A percentile compares a stretch with the other conserved stretches of the same genome.
These are phyloP conservation scores for Lachnellula suecica DNA, from an alignment of 2,329 filamentous ascomycete genomes.

Conservation along the genomic window DNA sequence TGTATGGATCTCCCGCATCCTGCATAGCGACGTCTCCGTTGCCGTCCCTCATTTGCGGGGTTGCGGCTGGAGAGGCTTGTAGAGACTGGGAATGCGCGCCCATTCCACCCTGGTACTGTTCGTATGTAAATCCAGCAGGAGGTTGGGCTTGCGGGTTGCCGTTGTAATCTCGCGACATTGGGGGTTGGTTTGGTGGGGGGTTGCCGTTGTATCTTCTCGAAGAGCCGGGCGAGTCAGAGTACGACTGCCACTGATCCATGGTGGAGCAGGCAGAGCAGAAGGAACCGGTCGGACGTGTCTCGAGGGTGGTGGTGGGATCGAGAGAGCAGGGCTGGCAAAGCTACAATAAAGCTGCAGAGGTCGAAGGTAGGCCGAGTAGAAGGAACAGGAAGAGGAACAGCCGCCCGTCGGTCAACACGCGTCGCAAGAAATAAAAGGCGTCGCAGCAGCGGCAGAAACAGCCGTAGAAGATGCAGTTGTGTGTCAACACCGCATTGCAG, in stretches of 20 bases:
- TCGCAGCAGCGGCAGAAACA: conserved; percentile 27
- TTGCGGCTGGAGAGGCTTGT: conserved; percentile 56
- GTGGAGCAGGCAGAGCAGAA: conserved; percentile 22
- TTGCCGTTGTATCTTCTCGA: conserved; percentile 64
- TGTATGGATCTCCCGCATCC: conserved; percentile 80
- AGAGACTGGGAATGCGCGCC: conserved; percentile 49
- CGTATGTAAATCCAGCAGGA: conserved; percentile 64
- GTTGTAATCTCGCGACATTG: conserved; percentile 47
- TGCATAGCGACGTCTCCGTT: conserved; percentile 84
- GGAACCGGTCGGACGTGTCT: background rate
- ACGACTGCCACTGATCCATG: conserved; percentile 64
- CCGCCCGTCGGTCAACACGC: no score
- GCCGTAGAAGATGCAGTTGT: conserved; percentile 23
- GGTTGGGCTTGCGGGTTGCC: conserved; percentile 32
- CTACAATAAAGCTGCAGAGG: conserved; percentile 2
- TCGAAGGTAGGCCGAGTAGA: background rate
- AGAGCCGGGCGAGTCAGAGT: conserved; percentile 62
- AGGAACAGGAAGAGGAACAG: background rate
- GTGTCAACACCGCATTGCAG: conserved; percentile 32
- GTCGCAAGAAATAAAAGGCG: conserved; percentile 25
- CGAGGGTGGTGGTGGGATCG: background rate
- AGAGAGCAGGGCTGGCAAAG: conserved; percentile 4
- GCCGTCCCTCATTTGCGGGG: conserved; percentile 64
- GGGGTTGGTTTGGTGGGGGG: conserved; percentile 44
- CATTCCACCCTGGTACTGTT: conserved; percentile 58